These are phyloP conservation scores for Saturnispora sanitii DNA, from an alignment of 805 yeast genomes.

Conservation along the genomic window DNA sequence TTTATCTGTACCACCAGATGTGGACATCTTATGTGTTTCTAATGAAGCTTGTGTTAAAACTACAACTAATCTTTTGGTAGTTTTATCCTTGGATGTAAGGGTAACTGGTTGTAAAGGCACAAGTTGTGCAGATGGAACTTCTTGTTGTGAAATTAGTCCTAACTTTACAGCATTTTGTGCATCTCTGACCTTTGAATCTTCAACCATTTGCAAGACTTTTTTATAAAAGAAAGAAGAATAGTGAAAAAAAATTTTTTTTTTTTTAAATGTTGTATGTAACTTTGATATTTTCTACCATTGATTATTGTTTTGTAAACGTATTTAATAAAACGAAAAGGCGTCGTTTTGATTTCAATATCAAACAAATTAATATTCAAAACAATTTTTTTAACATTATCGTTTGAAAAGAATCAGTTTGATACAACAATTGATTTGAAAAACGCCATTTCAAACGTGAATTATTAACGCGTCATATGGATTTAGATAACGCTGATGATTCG, in stretches of 20 bases:
- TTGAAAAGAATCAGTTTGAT: no score
- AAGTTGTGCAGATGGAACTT: conserved; percentile 47
- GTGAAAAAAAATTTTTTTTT: neutral
- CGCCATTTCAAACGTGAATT: neutral
- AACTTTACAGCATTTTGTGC: conserved; percentile 23
- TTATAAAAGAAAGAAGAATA: neutral
- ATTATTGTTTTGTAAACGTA: no score
- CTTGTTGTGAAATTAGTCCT: conserved; percentile 13
- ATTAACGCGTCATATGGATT: neutral
- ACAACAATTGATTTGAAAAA: no score
- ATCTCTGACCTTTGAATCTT: conserved; percentile 39
- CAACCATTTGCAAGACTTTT: conserved; percentile 28
- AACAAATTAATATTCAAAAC: no score
- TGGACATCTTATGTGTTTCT: conserved; percentile 85
- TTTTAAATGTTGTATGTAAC: no score
- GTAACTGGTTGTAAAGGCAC: conserved; percentile 84
- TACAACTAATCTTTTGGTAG: conserved; percentile 78
- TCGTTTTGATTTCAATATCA: no score
- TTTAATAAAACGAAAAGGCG: no score
- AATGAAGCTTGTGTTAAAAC: conserved; percentile 94
- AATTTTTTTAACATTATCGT: no score
- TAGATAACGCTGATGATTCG: conserved; percentile 16
- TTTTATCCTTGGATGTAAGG: conserved; percentile 74
- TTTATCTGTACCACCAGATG: conserved; percentile 74
- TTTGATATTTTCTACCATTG: no score